Percentiles rank a stretch among this genome's conserved stretches.
Evolutionary conservation across 1,284 basidiomycete genomes (phyloP).

Genomic region (Ganoderma lingzhi): DNA sequence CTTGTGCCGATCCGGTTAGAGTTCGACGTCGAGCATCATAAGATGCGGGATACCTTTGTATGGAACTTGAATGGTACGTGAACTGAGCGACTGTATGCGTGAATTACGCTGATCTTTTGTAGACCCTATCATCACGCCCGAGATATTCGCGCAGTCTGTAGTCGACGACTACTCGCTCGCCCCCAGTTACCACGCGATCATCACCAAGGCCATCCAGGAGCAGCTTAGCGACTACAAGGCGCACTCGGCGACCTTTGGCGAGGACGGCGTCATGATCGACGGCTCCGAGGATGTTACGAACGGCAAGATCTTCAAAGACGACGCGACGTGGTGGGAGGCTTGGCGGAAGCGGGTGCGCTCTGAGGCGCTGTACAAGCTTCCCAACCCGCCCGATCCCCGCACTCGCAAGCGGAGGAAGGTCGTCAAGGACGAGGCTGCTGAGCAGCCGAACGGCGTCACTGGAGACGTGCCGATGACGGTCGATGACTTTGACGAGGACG

Average conservation of each 20-base stretch:
- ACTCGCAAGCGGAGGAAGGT: slow-evolving; percentile 48
- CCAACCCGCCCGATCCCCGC: slow-evolving; percentile 33
- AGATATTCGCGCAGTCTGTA: slow-evolving; percentile 88
- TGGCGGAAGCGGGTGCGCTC: slow-evolving; percentile 68
- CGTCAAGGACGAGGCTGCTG: slow-evolving; percentile 39
- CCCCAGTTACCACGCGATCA: slow-evolving; percentile 73
- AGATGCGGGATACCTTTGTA: slow-evolving; percentile 95
- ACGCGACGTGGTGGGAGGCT: slow-evolving; percentile 71
- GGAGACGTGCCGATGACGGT: slow-evolving; percentile 37
- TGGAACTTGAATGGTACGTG: slow-evolving; percentile 92
- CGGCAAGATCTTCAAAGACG: slow-evolving; percentile 61
- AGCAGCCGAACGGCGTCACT: slow-evolving; percentile 19
- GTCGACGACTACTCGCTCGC: slow-evolving; percentile 93
- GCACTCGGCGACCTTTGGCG: slow-evolving; percentile 54
- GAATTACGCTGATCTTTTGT: not conserved
- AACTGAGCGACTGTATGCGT: not conserved
- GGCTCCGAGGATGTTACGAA: slow-evolving; percentile 45
- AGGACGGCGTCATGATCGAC: slow-evolving; percentile 44
- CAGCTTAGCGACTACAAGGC: slow-evolving; percentile 85
- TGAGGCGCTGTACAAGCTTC: slow-evolving; percentile 41
- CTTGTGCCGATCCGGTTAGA: slow-evolving; percentile 95
- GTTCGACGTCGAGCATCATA: slow-evolving; percentile 92
- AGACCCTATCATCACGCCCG: slow-evolving; percentile 91
- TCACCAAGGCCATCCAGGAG: slow-evolving; percentile 88
- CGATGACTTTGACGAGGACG: slow-evolving; percentile 54